Evolutionary conservation across 306 rosid species (phyloP).

Genomic region (Hylodesmum podocarpum): DNA sequence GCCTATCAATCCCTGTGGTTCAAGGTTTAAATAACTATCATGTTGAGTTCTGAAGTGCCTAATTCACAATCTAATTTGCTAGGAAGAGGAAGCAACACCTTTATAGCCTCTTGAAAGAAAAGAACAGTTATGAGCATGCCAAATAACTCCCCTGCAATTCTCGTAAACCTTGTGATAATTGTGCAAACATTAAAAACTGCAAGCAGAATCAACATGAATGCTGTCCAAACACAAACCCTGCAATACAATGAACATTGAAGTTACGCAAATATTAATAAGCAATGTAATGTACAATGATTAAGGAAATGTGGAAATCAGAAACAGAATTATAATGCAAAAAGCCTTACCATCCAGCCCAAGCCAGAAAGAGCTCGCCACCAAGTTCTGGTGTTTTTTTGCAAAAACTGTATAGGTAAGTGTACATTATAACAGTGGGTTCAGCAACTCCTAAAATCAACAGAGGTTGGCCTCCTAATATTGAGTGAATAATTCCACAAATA

Average conservation of each 20-base stretch:
- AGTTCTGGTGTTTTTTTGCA: conserved; percentile 54
- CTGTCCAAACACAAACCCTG: conserved; percentile 96
- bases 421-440: conserved; percentile 96
- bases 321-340: not conserved
- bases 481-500: conserved; percentile 82
- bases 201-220: conserved; percentile 64
- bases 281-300: not conserved
- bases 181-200: conserved; percentile 77
- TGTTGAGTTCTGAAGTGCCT: not conserved
- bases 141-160: conserved; percentile 84
- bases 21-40: conserved; percentile 35
- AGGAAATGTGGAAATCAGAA: not conserved
- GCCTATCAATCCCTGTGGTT: conserved; percentile 65
- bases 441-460: conserved; percentile 94
- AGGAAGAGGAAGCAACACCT: conserved; percentile 46
- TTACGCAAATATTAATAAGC: not conserved
- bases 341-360: conserved; percentile 81
- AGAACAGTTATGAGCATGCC: conserved; percentile 86
- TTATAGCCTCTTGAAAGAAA: conserved; percentile 87
- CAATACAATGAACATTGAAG: conserved; percentile 24
- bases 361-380: conserved; percentile 62
- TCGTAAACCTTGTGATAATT: conserved; percentile 72
- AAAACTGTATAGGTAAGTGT: conserved; percentile 64
- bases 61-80: conserved; percentile 15
- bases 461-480: conserved; percentile 92